phyloP scores from a whole-genome alignment of 2,329 filamentous ascomycete species.

The Hypomyces perniciosus region DNA sequence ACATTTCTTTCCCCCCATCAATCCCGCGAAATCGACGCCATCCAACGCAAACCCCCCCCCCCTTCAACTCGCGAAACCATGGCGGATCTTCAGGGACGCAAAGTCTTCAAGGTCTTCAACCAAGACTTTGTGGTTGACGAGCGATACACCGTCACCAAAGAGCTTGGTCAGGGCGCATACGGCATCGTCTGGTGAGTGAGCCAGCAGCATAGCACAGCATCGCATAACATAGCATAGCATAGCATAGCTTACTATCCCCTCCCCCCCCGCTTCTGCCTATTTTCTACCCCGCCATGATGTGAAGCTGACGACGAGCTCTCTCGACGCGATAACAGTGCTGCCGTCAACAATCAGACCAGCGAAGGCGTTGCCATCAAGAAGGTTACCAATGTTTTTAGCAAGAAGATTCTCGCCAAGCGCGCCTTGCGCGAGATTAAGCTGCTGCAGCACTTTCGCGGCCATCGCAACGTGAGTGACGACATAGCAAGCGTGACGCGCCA shows the following conservation, averaged over 20 bases:
- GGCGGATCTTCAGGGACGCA: constrained; percentile 52
- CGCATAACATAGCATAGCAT: constrained; percentile 1
- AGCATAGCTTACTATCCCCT: constrained; percentile 6
- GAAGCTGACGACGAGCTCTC: constrained; percentile 22
- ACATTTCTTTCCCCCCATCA: background rate
- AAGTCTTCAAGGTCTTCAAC: constrained; percentile 99
- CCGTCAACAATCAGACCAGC: constrained; percentile 81
- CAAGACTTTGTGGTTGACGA: constrained; percentile 99
- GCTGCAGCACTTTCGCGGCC: constrained; percentile 91
- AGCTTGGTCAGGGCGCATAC: constrained; percentile 95
- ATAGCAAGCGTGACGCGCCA: background rate
- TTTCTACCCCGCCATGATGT: constrained; percentile 22
- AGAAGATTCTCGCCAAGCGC: constrained; percentile 98
- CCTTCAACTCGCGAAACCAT: constrained; percentile 19
- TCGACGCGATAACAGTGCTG: constrained; percentile 57
- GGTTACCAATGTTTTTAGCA: constrained; percentile 99
- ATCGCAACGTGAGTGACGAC: constrained; percentile 63
- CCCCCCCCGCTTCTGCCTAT: constrained; percentile 15
- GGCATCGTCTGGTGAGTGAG: constrained; percentile 85
- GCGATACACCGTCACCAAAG: constrained; percentile 97
- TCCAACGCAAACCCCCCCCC: background rate
- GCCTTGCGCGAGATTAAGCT: constrained; percentile 98
- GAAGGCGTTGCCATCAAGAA: constrained; percentile 99
- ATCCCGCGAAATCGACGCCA: background rate
- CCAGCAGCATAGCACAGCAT: constrained; percentile 2